Conservation (phyloP, 2,329 filamentous ascomycete species). For the Aspergillus sp. region DNA sequence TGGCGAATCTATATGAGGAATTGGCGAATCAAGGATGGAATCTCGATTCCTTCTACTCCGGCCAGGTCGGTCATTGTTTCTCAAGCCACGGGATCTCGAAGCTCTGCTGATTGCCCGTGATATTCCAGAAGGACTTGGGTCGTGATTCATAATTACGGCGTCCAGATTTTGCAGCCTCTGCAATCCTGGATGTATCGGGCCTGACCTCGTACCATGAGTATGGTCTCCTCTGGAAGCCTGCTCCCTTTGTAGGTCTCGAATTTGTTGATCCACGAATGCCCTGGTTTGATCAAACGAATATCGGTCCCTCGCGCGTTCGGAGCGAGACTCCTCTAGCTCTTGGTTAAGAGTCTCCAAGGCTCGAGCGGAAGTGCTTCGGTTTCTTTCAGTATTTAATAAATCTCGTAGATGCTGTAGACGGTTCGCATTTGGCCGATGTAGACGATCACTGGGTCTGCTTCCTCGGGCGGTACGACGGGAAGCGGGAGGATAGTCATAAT, state of each 20-base stretch:
- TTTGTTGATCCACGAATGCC: constrained; percentile 26
- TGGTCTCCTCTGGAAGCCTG: constrained; percentile 13
- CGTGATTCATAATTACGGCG: constrained; percentile 18
- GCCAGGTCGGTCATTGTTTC: constrained; percentile 19
- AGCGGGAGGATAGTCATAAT: constrained; percentile 44
- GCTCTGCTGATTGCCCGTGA: constrained; percentile 17
- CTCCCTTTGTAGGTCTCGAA: constrained; percentile 23
- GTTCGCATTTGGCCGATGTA: constrained; percentile 23
- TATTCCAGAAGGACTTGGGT: constrained; percentile 17
- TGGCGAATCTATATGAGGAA: constrained; percentile 27
- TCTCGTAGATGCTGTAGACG: constrained; percentile 40
- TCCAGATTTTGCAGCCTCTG: constrained; percentile 15
- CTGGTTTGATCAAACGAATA: constrained; percentile 27
- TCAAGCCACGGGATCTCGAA: constrained; percentile 22
- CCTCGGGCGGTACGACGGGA: constrained; percentile 31
- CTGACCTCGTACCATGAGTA: constrained; percentile 14
- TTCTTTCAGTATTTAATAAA: constrained; percentile 38
- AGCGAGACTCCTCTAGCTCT: constrained; percentile 37
- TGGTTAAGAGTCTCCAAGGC: constrained; percentile 41
- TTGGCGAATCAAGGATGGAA: constrained; percentile 26
- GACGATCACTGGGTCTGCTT: constrained; percentile 24
- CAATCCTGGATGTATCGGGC: constrained; percentile 11
- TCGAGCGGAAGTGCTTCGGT: constrained; percentile 28
- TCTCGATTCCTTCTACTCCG: constrained; percentile 16
- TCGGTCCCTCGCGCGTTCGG: constrained; percentile 26